Base-by-base conservation (phyloP, 2,329 filamentous ascomycete species). In the Colletotrichum aenigma region DNA sequence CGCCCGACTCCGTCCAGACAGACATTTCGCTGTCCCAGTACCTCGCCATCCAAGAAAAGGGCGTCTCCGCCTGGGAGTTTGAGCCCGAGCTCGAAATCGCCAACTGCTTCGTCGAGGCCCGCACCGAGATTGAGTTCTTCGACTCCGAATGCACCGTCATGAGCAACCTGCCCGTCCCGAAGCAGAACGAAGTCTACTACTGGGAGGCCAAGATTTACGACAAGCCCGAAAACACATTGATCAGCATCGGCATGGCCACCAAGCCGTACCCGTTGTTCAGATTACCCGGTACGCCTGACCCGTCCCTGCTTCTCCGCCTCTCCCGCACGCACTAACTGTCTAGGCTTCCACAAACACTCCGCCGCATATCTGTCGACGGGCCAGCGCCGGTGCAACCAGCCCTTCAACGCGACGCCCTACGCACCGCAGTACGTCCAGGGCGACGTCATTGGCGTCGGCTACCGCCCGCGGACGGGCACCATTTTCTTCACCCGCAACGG, bases 201-300 rank as follows among this genome's bases (percentile, higher is more conserved):
- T 99, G 97, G 97, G 97, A 99, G 85, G 95, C 96, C 71, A 99
- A 99, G 88, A 94, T 99, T 69, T 99, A 97, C 86, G 97, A 99
- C 77, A 98, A 98, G 86, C 96, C 97, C 6, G 97, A 98, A 78
- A 92, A 88, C 75, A 98, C 95, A 0, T 87, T 95, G 78, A 90
- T 99, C 77, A 96, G 94, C 82, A 96, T 99, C 80, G 97, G 97
- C 79, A 94, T 99, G 89, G 94, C 95, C 61, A 99, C 97, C 24
- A 99, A 99, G 83, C 97, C 97, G 9, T 99, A 99, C 84, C 97
- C 97, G 21, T 87, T 98, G 64, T 99, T 99, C 84, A 90, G 97
- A 81, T 87, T 99, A 81, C 97, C 97, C 82, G 97, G 96, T 98
- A 90, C 78, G 93, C 71, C 76, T 21, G 62, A 86, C 34, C 10